Percentiles rank a stretch among this genome's conserved stretches.
Evolutionary conservation across 2,329 filamentous ascomycete genomes (phyloP).

Genomic region (Fusarium mangiferae): DNA sequence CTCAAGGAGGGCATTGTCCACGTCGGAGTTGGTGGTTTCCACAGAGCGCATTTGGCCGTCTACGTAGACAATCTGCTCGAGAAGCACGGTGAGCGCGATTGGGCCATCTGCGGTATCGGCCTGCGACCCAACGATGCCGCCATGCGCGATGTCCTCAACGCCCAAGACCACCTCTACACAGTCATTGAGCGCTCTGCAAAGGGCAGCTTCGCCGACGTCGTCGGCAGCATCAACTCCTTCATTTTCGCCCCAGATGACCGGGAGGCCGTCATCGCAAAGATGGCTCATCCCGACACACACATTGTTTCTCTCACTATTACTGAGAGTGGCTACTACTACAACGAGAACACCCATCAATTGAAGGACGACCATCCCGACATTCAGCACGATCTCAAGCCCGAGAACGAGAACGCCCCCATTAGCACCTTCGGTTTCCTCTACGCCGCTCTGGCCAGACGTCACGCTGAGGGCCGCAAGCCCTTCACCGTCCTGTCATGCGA

Average conservation of each 20-base stretch:
- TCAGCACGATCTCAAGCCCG: constrained; percentile 58
- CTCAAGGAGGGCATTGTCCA: constrained; percentile 66
- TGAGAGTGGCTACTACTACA: constrained; percentile 67
- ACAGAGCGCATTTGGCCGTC: constrained; percentile 63
- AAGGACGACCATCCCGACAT: constrained; percentile 60
- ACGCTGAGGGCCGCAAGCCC: constrained; percentile 58
- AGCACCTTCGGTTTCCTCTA: constrained; percentile 65
- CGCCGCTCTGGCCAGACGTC: constrained; percentile 59
- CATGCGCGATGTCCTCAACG: constrained; percentile 61
- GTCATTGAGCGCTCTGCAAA: constrained; percentile 64
- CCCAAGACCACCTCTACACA: constrained; percentile 64
- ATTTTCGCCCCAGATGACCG: constrained; percentile 63
- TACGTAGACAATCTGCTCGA: constrained; percentile 61
- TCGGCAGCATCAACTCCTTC: constrained; percentile 64
- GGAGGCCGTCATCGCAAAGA: constrained; percentile 63
- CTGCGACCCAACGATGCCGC: constrained; percentile 60
- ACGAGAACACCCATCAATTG: constrained; percentile 66
- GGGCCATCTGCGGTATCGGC: constrained; percentile 63
- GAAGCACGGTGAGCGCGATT: constrained; percentile 57
- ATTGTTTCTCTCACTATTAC: constrained; percentile 67
- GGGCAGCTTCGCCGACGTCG: constrained; percentile 58
- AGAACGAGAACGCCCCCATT: constrained; percentile 54
- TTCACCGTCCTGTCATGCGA: constrained; percentile 67
- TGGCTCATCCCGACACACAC: constrained; percentile 64
- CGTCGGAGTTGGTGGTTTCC: constrained; percentile 65